phyloP scores from a whole-genome alignment of 2,329 filamentous ascomycete species.

The Ophiocordyceps camponoti-leonardi region DNA sequence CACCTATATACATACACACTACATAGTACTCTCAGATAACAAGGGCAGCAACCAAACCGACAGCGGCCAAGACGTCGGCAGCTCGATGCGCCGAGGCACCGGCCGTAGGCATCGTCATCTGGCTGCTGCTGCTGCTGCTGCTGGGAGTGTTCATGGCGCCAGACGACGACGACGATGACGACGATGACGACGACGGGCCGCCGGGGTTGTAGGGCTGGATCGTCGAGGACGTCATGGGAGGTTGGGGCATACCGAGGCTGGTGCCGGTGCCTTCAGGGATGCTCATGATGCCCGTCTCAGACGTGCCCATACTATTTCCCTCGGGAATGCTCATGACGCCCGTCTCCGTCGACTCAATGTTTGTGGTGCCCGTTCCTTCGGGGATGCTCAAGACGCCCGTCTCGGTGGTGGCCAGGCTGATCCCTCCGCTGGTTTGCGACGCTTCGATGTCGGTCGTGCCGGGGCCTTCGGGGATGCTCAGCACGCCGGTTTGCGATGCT shows the following conservation, averaged over 20 bases:
- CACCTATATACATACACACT: too few species aligned
- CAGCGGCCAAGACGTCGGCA: slow-evolving; percentile 13
- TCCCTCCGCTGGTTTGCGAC: too few species aligned
- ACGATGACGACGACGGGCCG: background rate
- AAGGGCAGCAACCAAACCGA: slow-evolving; percentile 21
- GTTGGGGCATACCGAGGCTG: background rate
- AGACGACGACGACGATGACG: background rate
- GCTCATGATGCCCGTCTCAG: background rate
- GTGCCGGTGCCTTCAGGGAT: background rate
- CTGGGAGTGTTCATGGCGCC: background rate
- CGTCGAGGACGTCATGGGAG: background rate
- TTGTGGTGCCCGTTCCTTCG: background rate
- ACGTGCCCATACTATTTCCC: background rate
- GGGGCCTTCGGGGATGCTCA: too few species aligned
- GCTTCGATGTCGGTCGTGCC: background rate
- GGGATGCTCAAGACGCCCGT: background rate
- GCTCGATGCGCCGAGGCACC: slow-evolving; percentile 11
- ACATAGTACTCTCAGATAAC: slow-evolving; percentile 27
- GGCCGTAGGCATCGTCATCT: slow-evolving; percentile 3
- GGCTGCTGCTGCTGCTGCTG: too few species aligned
- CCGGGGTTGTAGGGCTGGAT: background rate
- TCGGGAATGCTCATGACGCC: background rate
- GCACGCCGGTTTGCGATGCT: too few species aligned
- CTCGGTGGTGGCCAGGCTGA: background rate
- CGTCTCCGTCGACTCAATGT: background rate